Base-by-base conservation (phyloP, 495 filamentous ascomycete genomes). In the Zalerion maritima region DNA sequence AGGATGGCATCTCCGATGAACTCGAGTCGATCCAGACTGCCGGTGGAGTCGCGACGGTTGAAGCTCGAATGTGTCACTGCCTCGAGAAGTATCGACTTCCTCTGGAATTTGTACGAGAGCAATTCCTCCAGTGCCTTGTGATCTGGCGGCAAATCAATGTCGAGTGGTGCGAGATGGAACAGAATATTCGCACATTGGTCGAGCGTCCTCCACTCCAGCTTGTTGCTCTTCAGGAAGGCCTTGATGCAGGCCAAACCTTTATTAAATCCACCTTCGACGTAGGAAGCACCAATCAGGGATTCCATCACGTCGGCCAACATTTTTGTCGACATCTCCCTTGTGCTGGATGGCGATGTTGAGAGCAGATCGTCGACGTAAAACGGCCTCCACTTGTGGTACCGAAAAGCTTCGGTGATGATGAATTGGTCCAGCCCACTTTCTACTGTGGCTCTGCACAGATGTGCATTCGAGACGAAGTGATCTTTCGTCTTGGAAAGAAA, bases 291-390 rank as follows among this genome's bases (percentile, higher is more conserved):
- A 20, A 93, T 77, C 1, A 94, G 58, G 0, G 61, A 71, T 47
- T 97, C 89, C 7, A 94, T 69, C 0, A 94, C 81, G 38, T 97
- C 89, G 3, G 89, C 89, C 8, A 93, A 65, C 2, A 74, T 71
- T 43, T 97, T 97, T 5, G 69, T 77, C 2, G 81, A 77, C 15
- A 86, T 44, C 3, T 55, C 21, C 22, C 64, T 52, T 43, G 18
- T 38, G 24, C 2, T 49, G 28, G 8, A 32, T 15, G 9, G 10
- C 24, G 10, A 13, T 23, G 14, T 28, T 21, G 4, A 22, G 11
- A 66, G 42, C 8, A 69, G 28, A n/a, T 74, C 54, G 3, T 69
- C 59, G 3, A 76, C 57, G 30, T 77, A 75, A 0, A 62, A 47
- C 0, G 81, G 75, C 3, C 54, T 38, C 87, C 87, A 94, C 45